Conservation (phyloP, 352 stramenopile species). For the Elongisporangium undulatum region DNA sequence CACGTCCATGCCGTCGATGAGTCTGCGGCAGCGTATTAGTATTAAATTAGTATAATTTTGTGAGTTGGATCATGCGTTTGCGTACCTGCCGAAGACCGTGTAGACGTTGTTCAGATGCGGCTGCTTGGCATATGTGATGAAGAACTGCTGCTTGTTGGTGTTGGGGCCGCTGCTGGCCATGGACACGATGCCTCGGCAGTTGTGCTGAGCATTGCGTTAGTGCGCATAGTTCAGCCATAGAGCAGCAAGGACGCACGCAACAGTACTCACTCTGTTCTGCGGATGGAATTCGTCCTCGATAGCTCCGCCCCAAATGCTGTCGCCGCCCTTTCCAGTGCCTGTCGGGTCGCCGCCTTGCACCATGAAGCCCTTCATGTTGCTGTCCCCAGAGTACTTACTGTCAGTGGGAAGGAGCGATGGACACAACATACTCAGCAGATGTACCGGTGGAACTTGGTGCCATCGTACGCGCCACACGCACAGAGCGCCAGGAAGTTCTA, state of each 20-base stretch:
- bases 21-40: constrained; percentile 19
- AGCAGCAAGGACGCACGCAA: not conserved
- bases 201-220: constrained; percentile 47
- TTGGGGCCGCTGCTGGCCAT: constrained; percentile 92
- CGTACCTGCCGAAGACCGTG: constrained; percentile 94
- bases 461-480: constrained; percentile 88
- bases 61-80: constrained; percentile 1
- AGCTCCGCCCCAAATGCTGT: constrained; percentile 88
- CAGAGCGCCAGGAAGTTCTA: constrained; percentile 97
- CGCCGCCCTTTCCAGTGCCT: constrained; percentile 87
- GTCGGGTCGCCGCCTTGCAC: constrained; percentile 88
- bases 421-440: constrained; percentile 6
- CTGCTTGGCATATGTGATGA: constrained; percentile 97
- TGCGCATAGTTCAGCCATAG: not conserved
- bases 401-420: not conserved
- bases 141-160: constrained; percentile 97
- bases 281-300: constrained; percentile 92
- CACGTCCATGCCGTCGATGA: constrained; percentile 96
- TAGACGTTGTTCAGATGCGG: constrained; percentile 98
- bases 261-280: constrained; percentile 63
- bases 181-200: constrained; percentile 87
- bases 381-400: constrained; percentile 4
- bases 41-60: constrained; percentile 4
- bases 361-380: constrained; percentile 89
- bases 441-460: constrained; percentile 89